Evolutionary conservation across 257 asterid genomes (phyloP).

Genomic region (Solanum rostratum): DNA sequence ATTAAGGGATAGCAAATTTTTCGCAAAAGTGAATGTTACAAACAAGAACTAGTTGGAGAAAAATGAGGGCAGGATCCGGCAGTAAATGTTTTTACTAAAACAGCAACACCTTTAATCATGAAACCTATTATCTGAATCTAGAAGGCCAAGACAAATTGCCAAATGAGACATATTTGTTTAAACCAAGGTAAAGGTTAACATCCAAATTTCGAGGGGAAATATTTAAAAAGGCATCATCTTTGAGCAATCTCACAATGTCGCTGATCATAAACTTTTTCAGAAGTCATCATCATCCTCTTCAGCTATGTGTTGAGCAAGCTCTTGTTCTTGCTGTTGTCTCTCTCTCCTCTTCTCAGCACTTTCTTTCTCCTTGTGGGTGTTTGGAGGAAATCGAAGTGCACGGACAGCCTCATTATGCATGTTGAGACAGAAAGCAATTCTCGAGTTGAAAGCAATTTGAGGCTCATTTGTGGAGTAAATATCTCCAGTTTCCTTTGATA

Average conservation of each 20-base stretch:
- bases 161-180: not conserved
- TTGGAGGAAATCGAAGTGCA: slow-evolving; percentile 79
- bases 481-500: slow-evolving; percentile 86
- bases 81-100: not conserved
- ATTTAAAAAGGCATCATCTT: not conserved
- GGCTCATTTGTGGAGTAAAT: slow-evolving; percentile 90
- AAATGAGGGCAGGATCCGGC: not conserved
- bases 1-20: not conserved
- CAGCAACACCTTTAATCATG: not conserved
- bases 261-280: slow-evolving; percentile 9
- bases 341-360: slow-evolving; percentile 93
- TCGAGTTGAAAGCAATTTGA: slow-evolving; percentile 71
- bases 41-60: not conserved
- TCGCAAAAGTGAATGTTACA: not conserved
- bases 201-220: not conserved
- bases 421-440: slow-evolving; percentile 78
- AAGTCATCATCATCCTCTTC: slow-evolving; percentile 92
- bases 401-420: slow-evolving; percentile 93
- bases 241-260: not conserved
- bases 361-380: slow-evolving; percentile 81
- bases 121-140: not conserved
- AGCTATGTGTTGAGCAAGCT: slow-evolving; percentile 87
- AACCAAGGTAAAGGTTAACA: not conserved
- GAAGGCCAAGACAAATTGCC: not conserved
- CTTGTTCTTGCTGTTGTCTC: slow-evolving; percentile 86